Evolutionary conservation across 495 filamentous ascomycete species (phyloP).

Genomic region (Tetracladium setigerum): DNA sequence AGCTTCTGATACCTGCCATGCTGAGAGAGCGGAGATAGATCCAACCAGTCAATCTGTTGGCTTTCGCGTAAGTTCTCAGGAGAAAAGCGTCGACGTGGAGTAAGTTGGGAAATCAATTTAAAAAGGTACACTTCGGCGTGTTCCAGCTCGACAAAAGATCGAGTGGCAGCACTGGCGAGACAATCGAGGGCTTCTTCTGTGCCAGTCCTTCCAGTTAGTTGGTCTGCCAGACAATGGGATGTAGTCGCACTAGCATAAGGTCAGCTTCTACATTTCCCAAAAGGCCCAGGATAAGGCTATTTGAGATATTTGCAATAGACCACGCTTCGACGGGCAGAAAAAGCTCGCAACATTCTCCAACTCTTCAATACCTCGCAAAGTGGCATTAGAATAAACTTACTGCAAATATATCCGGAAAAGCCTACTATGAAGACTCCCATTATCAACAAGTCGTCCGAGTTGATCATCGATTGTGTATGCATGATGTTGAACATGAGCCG

Average conservation of each 20-base stretch:
- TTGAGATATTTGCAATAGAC: too few relatives aligned
- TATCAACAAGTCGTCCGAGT: constrained; percentile 41
- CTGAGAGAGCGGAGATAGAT: constrained; percentile 40
- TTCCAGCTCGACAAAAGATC: constrained; percentile 41
- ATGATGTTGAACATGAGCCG: constrained; percentile 23
- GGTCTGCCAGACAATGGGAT: constrained; percentile 49
- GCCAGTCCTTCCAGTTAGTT: constrained; percentile 48
- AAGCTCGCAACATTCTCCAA: too few relatives aligned
- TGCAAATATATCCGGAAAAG: constrained; percentile 50
- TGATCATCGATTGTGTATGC: constrained; percentile 38
- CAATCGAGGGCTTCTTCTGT: constrained; percentile 52
- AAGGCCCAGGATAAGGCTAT: too few relatives aligned
- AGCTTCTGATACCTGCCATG: constrained; percentile 36
- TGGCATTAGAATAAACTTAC: not conserved
- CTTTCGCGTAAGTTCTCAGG: constrained; percentile 34
- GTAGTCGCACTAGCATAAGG: constrained; percentile 37
- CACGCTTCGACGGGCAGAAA: too few relatives aligned
- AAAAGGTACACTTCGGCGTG: constrained; percentile 33
- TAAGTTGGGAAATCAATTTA: constrained; percentile 37
- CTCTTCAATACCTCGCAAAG: too few relatives aligned
- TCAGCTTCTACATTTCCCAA: constrained; percentile 20
- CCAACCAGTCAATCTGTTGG: constrained; percentile 35
- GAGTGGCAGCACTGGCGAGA: constrained; percentile 38
- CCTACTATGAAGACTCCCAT: constrained; percentile 45
- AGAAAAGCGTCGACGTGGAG: constrained; percentile 43